Base-by-base conservation (phyloP, 306 rosid genomes). In the Dalbergia cochinchinensis region DNA sequence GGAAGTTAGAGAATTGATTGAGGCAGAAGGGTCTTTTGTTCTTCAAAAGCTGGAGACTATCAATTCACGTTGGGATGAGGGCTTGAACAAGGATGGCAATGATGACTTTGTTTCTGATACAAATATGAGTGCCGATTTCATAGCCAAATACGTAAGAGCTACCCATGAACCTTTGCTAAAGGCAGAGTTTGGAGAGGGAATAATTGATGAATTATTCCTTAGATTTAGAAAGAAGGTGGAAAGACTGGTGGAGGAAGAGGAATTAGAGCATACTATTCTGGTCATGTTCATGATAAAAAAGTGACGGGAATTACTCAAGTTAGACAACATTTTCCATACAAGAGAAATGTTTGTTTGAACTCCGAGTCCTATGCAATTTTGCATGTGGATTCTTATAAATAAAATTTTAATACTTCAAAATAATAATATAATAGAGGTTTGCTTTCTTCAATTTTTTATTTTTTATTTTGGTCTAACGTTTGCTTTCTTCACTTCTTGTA, bases 11-110 rank as follows among this genome's bases (percentile, higher is more conserved):
- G 19, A 73, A 26, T 78, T 82, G 73, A 81, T 90, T 18, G 82
- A 70, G 31, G 82, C 79, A 41, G 86, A 88, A 84, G 90, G 87
- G 8, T 86, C 88, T 3, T 87, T 87, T 39, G 63, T 33, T 5
- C 3, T 83, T 8, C 64, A 83, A 7, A 63, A 50, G 33, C 51
- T 87, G 6, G 51, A 82, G 39, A 71, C 44, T 31, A 62, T 85
- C 15, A 41, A 61, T 20, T 35, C 69, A 0, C 63, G 51, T 54
- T 83, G 89, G 88, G 77, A 85, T 14, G 85, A 48, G 4, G 59
- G 57, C 0, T 9, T 76, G 4, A 73, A 84, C 11, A 55, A 83
- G 42, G 47, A 44, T 11, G 16, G 45, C 1, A 19, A 22, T 9
- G 42, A 8, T 11, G 68, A 47, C 9, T 31, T 19, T 22, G 65